Percentiles rank a stretch among this genome's conserved stretches.
Conservation (phyloP, 176 grass and related monocot species). For the Bonia amplexicaulis region DNA sequence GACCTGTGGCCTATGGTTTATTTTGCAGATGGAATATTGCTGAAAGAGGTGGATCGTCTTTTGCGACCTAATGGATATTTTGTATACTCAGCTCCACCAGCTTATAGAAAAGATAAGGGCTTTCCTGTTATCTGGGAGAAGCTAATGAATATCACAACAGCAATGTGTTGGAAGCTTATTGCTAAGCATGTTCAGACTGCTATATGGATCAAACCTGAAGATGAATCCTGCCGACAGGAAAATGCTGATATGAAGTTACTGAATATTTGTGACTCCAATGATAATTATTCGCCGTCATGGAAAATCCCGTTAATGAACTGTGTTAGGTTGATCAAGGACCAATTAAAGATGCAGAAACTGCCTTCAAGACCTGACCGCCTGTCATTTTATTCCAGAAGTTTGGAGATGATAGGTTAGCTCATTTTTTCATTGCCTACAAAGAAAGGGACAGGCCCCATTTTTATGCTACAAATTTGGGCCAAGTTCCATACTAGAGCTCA, state of each 20-base stretch:
- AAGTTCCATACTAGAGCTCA: conserved; percentile 7
- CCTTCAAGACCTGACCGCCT: conserved; percentile 65
- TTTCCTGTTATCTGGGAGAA: conserved; percentile 88
- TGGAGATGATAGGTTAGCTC: conserved; percentile 81
- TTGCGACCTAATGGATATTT: conserved; percentile 88
- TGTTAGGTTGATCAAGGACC: conserved; percentile 46
- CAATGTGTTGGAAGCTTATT: conserved; percentile 96
- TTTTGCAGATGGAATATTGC: conserved; percentile 87
- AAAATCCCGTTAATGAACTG: conserved; percentile 77
- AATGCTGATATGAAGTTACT: conserved; percentile 68
- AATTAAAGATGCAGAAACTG: conserved; percentile 51
- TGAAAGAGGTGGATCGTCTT: conserved; percentile 92
- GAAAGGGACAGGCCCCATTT: background rate
- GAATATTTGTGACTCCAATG: conserved; percentile 50
- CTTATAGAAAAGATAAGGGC: conserved; percentile 92
- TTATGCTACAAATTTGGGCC: conserved; percentile 14
- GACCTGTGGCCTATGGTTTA: background rate
- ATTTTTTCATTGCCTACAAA: conserved; percentile 26
- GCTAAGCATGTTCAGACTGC: conserved; percentile 86
- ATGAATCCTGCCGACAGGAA: conserved; percentile 60
- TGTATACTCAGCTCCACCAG: conserved; percentile 96
- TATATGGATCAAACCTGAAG: conserved; percentile 88
- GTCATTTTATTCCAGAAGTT: conserved; percentile 78
- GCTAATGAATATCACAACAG: conserved; percentile 68
- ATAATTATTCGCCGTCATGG: conserved; percentile 61